phyloP scores from a whole-genome alignment of 257 asterid genomes.

The Schizonepeta tenuifolia region DNA sequence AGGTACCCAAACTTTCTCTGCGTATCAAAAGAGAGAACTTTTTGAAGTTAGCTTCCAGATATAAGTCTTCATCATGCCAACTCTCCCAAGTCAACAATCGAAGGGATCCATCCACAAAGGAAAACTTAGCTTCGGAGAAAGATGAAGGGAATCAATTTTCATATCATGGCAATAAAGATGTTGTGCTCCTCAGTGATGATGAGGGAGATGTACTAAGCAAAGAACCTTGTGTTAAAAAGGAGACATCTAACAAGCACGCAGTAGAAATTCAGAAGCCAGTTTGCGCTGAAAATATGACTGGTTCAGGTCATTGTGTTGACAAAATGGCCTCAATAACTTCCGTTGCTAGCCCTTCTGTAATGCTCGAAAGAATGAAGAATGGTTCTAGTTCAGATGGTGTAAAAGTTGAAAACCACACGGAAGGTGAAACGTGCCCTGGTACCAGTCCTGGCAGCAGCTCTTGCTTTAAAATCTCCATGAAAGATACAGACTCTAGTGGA shows the following conservation, averaged over 20 bases:
- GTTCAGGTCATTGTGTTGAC: conserved; percentile 33
- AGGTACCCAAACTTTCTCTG: conserved; percentile 36
- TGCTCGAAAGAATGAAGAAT: conserved; percentile 36
- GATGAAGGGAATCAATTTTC: conserved; percentile 45
- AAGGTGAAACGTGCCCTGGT: conserved; percentile 38
- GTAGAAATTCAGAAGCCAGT: conserved; percentile 33
- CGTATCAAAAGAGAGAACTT: conserved; percentile 44
- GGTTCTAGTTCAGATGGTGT: conserved; percentile 44
- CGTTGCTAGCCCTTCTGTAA: conserved; percentile 16
- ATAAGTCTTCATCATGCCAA: conserved; percentile 32
- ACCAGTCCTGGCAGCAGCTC: conserved; percentile 32
- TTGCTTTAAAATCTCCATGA: background rate
- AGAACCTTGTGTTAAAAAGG: conserved; percentile 41
- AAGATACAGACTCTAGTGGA: conserved; percentile 27
- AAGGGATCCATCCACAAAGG: conserved; percentile 22
- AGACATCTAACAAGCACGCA: conserved; percentile 37
- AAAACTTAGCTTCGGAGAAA: conserved; percentile 38
- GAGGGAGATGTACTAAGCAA: conserved; percentile 53
- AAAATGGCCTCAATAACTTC: conserved; percentile 36
- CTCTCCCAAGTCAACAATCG: conserved; percentile 37
- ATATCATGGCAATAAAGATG: conserved; percentile 44
- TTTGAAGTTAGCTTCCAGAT: conserved; percentile 37
- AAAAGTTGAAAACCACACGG: conserved; percentile 49
- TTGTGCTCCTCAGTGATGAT: conserved; percentile 71
- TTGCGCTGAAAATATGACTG: conserved; percentile 33